Conservation (phyloP, 2,329 filamentous ascomycete genomes). For the Drechmeria coniospora region DNA sequence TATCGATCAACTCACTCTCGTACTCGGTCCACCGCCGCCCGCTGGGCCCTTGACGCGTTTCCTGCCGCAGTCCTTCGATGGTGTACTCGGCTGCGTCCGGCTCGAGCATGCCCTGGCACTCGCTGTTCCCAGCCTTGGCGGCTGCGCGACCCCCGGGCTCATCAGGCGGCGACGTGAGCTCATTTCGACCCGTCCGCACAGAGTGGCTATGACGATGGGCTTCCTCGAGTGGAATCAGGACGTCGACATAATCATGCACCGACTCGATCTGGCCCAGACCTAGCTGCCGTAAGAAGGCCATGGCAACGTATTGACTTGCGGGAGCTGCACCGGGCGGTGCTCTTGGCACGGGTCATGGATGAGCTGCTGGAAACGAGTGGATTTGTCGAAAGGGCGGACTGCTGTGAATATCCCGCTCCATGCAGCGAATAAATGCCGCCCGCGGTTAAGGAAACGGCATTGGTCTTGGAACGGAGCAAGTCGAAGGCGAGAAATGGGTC, state of each 20-base stretch:
- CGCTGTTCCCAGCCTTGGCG: conserved; percentile 20
- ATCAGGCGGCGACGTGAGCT: conserved; percentile 22
- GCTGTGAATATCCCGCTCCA: no score
- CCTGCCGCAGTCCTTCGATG: conserved; percentile 51
- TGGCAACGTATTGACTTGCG: no score
- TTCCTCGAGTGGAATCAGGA: conserved; percentile 36
- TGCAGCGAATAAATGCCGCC: no score
- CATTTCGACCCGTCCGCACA: conserved; percentile 27
- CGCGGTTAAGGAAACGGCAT: no score
- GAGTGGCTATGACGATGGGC: conserved; percentile 41
- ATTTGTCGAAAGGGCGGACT: no score
- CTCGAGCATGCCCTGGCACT: conserved; percentile 35
- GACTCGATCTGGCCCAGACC: conserved; percentile 25
- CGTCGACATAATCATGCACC: conserved; percentile 33
- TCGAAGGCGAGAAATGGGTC: no score
- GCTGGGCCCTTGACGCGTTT: conserved; percentile 47
- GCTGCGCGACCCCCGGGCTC: conserved; percentile 24
- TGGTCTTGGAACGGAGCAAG: no score
- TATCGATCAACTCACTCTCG: conserved; percentile 45
- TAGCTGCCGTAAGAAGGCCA: conserved; percentile 17
- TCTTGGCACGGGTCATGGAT: no score
- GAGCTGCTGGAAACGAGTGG: no score
- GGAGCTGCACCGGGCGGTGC: no score
- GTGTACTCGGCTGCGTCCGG: conserved; percentile 44
- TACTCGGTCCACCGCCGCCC: conserved; percentile 52